Evolutionary conservation across 257 asterid species (phyloP), one percentile per base, ranked within the genome.

Genomic region (Apocynum venetum): DNA sequence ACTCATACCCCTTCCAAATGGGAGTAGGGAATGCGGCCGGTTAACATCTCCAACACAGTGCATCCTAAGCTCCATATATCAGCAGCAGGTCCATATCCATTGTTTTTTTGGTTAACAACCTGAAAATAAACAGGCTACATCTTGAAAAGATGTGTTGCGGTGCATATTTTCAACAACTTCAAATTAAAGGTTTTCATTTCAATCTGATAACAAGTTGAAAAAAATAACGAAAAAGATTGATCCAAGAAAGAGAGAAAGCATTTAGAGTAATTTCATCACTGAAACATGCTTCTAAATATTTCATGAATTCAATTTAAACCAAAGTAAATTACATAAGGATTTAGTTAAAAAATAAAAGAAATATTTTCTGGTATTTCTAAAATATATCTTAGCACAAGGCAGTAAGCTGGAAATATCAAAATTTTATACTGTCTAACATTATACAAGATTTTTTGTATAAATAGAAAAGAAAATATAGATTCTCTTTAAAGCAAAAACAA

Each of bases 31-130:
- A 95, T 88, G 52, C 84, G 86, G 75, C 93, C 80, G 25, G 98
- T 90, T 51, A 95, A 89, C 98, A 95, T 91, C 92, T 95, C 98
- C 82, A 95, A 78, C 60, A 95, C 98, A 9, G 98, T 89, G 88
- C 98, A 95, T 35, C 98, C 98, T 35, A 95, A 93, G 81, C 98
- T 95, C 98, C 98, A 95, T 85, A 95, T 95, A 86, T 95, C 98
- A 73, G 98, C 98, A 49, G 97, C 82, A 65, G 84, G 93, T 57
- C 99, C 98, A 86, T 93, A 93, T 6, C 97, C 94, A 66, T 47
- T 86, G 87, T 89, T 84, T 88, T 83, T 83, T 52, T 41, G 77
- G 65, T 80, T 88, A 77, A 96, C 97, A 79, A 96, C 96, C 97
- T 96, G 89, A 75, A 13, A 40, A 68, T 79, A 84, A 61, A 80